Evolutionary conservation across 495 filamentous ascomycete genomes (phyloP).

Genomic region (Oleoguttula mirabilis): DNA sequence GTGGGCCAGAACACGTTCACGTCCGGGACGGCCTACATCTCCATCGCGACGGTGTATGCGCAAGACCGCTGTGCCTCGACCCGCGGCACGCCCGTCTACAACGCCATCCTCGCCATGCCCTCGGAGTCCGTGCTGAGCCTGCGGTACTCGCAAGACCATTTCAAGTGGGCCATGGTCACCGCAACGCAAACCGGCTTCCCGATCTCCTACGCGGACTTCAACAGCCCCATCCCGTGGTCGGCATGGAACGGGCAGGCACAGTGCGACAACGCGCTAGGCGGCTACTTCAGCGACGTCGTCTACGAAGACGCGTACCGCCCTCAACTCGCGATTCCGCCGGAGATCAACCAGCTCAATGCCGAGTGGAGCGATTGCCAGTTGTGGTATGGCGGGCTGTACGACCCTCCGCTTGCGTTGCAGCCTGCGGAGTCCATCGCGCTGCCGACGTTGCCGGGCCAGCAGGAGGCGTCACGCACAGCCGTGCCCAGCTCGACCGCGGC

Average conservation of each 20-base stretch:
- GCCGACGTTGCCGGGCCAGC: conserved; percentile 1
- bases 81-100: not conserved
- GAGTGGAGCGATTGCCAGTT: conserved; percentile 8
- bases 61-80: conserved; percentile 9
- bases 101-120: conserved; percentile 9
- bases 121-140: conserved; percentile 7
- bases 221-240: conserved; percentile 6
- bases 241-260: conserved; percentile 3
- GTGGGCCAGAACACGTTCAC: conserved; percentile 4
- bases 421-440: not conserved
- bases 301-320: conserved; percentile 10
- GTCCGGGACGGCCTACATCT: conserved; percentile 9
- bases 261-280: not conserved
- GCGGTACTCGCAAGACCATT: conserved; percentile 4
- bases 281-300: conserved; percentile 1
- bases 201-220: conserved; percentile 14
- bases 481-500: not conserved
- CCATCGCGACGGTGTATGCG: conserved; percentile 8
- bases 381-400: conserved; percentile 14
- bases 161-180: not conserved
- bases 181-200: conserved; percentile 3
- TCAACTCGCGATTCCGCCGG: conserved; percentile 13
- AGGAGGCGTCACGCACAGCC: not conserved
- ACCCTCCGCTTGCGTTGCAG: conserved; percentile 10
- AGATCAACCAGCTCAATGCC: conserved; percentile 6